Base-by-base conservation (phyloP, 257 asterid genomes). In the Solanum tarapatanum region DNA sequence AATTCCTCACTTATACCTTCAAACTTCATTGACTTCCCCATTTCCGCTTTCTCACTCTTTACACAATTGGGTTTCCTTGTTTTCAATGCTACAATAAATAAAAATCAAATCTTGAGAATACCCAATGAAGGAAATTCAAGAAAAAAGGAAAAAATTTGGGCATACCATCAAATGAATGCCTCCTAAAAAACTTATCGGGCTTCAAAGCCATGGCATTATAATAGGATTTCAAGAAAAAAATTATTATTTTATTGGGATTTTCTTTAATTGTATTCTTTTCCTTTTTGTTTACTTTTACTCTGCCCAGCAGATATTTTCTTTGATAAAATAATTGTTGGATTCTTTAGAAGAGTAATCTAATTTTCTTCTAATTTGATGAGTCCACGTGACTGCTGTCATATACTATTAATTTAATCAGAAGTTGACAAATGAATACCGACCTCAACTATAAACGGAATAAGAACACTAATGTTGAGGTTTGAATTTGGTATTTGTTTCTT, bases 21-120 rank as follows among this genome's bases (percentile, higher is more conserved):
- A 32, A 87, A 87, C 83, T 83, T 87, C 48, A 60, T 48, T 24
- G 75, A 74, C 84, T 83, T 87, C 43, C 87, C 89, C 89, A 83
- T 87, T 11, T 13, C 84, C n/a, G 76, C 66, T 55, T 32, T 70
- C 84, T 43, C 41, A 17, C 69, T 69, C 23, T 64, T 87, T 24
- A 48, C 69, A 16, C 41, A 48, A 82, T 17, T 9, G 17, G 5
- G 11, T 80, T 28, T 45, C 41, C 36, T 80, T 14, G 85, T 48
- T 48, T 19, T 82, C 41, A 28, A 48, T 48, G 85, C 85, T 82
- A 28, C 39, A 43, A 26, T 1, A 8, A 43, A 43, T 14, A 77
- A 79, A 41, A 79, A 79, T 43, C 24, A 80, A 80, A 80, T 28
- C 85, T 82, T 28, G 19, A 48, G 13, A 48, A 48, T 5, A 19